Base-by-base conservation (phyloP, 2,329 filamentous ascomycete genomes). In the Aspergillus tanneri region DNA sequence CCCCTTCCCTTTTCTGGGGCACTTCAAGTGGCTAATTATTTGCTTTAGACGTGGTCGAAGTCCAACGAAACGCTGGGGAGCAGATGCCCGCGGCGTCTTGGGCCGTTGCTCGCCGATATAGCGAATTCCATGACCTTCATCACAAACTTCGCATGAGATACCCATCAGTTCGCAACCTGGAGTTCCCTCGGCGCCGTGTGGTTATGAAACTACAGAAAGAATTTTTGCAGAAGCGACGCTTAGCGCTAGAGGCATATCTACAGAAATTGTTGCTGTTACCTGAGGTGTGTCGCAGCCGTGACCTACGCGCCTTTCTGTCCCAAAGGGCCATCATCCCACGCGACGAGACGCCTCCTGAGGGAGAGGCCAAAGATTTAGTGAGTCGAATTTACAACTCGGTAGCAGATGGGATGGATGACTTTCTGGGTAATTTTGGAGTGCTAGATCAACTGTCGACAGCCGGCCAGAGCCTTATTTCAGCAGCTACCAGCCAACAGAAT, bases 191-290 rank as follows among this genome's bases (percentile, higher is more conserved):
- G 14, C 82, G 95, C 28, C 86, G 93, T 51, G 86, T 97, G 72
- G 87, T 99, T 43, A 90, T 97, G 84, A 97, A 96, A 63, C 81
- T 99, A 2, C 93, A 99, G 65, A 92, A 85, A 66, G 93, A 99
- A 60, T 99, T 99, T 63, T 75, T 99, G 14, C 87, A 95, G 59
- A 97, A 96, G 70, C 83, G 93, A 21, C 83, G 90, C 8, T 71
- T 85, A 24, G 90, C 88, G 0, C 77, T 99, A 2, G 92, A 99
- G 68, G 84, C 84, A 39, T 99, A 97, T 64, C 72, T 99, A 7
- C 79, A 83, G 53, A 85, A 90, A 56, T 79, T 99, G 4, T 79
- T 99, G 10, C 81, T 88, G 1, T 79, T 96, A 2, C 93, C 93
- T 0, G 91, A 96, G 49, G 92, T 96, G 28, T 99, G 95, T 64